Evolutionary conservation across 169 alveolate species (phyloP), one percentile per base, ranked within the genome.

Genomic region (Besnoitia besnoiti): DNA sequence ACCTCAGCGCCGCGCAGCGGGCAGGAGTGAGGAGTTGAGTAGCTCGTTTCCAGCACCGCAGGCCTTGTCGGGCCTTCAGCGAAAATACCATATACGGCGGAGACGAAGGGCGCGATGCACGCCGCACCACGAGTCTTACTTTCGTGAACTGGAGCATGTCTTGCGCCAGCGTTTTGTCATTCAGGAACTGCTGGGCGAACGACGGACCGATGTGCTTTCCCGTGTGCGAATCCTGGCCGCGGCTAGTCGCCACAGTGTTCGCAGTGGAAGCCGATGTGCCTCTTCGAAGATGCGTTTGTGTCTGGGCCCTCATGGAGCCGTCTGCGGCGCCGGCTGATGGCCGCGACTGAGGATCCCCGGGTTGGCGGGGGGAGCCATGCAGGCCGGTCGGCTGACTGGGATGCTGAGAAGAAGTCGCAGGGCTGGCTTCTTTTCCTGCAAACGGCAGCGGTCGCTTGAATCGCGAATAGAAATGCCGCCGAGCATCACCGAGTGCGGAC

Each of bases 181-280:
- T 73, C 44, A 73, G 82, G 46, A 73, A 73, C 44, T 73, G 82
- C 46, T 73, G 82, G 8, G 40, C 82, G 46, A 73, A 73, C 67
- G 67, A 55, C 30, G 67, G 67, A 55, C 33, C 12, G 12, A 5
- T 3, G 7, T 55, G 33, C 30, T 55, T 5, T 19, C 24, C 24
- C 33, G 33, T 55, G 33, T 5, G 67, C 24, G 12, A n/a, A 21
- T 55, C 33, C 67, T 19, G 67, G 24, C 67, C 3, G 12, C 30
- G 5, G 7, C 12, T n/a, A 16, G 12, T n/a, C 67, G 24, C 24
- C 24, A 21, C 33, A 55, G 67, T 21, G 67, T n/a, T 16, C 30
- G 67, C 24, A n/a, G 30, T n/a, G 27, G 67, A 5, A 0, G 33
- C 67, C 30, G 67, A n/a, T 8, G 67, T 5, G 7, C 67, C 67